phyloP scores from a whole-genome alignment of 257 asterid species.

The Plantago ovata region DNA sequence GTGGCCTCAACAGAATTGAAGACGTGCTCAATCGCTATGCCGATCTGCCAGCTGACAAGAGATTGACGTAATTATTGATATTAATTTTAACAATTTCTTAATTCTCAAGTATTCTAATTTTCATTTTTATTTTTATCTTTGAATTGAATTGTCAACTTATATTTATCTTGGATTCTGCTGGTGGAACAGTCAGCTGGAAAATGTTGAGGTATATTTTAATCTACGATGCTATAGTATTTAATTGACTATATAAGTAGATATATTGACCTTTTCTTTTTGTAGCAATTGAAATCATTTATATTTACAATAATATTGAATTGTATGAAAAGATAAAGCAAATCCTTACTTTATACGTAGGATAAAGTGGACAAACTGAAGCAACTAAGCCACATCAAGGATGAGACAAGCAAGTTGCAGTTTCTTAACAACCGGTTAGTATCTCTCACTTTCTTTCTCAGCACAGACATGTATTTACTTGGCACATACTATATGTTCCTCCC shows the following conservation, averaged over 20 bases:
- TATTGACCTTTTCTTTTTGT: too few species aligned
- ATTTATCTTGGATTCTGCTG: neutral
- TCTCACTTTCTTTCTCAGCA: constrained; percentile 5
- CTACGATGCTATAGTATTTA: too few species aligned
- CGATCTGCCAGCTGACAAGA: constrained; percentile 38
- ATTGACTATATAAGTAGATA: too few species aligned
- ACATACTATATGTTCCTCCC: too few species aligned
- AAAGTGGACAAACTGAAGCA: constrained; percentile 44
- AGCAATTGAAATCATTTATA: too few species aligned
- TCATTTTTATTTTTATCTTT: neutral
- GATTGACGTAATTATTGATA: constrained; percentile 31
- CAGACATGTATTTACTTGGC: neutral
- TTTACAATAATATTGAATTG: too few species aligned
- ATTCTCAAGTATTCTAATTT: neutral
- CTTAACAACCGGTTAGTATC: constrained; percentile 49
- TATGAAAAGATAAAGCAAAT: neutral
- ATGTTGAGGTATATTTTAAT: constrained; percentile 41
- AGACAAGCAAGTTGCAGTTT: constrained; percentile 39
- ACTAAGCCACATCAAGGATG: constrained; percentile 37
- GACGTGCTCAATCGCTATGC: constrained; percentile 41
- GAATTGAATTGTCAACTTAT: neutral
- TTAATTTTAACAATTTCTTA: neutral
- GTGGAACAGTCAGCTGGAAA: constrained; percentile 35
- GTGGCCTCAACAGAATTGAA: constrained; percentile 34
- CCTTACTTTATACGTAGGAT: constrained; percentile 29